phyloP scores from a whole-genome alignment of 2,329 filamentous ascomycete genomes.

The Ophiostoma pallidulum region DNA sequence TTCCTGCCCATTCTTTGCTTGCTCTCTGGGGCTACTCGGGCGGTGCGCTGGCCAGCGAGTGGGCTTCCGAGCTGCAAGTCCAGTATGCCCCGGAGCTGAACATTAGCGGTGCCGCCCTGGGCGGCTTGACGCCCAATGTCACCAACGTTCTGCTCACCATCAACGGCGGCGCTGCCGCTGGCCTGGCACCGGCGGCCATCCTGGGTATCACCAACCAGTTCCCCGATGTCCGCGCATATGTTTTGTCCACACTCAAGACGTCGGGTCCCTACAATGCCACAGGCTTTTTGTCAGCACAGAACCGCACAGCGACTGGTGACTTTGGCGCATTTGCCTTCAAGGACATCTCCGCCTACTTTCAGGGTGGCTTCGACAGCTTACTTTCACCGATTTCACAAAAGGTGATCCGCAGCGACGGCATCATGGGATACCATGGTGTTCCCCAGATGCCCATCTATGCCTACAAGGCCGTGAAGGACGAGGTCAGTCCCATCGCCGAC shows the following conservation, averaged over 20 bases:
- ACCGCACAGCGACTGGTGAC: conserved; percentile 21
- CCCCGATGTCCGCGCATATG: conserved; percentile 21
- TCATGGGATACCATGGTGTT: conserved; percentile 29
- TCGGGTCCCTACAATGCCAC: conserved; percentile 25
- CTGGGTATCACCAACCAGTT: conserved; percentile 27
- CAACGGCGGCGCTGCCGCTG: conserved; percentile 25
- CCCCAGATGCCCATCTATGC: conserved; percentile 36
- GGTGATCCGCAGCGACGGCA: conserved; percentile 24
- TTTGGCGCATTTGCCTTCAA: conserved; percentile 24
- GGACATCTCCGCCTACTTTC: conserved; percentile 33
- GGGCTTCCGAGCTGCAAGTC: conserved; percentile 38
- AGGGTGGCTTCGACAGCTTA: conserved; percentile 23
- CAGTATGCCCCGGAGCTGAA: conserved; percentile 39
- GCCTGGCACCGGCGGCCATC: conserved; percentile 28
- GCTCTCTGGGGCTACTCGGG: conserved; percentile 46
- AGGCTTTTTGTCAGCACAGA: conserved; percentile 23
- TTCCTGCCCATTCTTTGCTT: conserved; percentile 24
- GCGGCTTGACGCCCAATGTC: conserved; percentile 35
- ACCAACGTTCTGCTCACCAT: conserved; percentile 25
- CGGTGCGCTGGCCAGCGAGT: conserved; percentile 39
- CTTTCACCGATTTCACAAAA: conserved; percentile 12
- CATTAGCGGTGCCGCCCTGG: conserved; percentile 35
- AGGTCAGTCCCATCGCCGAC: conserved; percentile 31
- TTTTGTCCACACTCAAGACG: conserved; percentile 22
- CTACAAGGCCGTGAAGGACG: conserved; percentile 37